Base-by-base conservation (phyloP, 2,329 filamentous ascomycete species). In the Colletotrichum agaves region DNA sequence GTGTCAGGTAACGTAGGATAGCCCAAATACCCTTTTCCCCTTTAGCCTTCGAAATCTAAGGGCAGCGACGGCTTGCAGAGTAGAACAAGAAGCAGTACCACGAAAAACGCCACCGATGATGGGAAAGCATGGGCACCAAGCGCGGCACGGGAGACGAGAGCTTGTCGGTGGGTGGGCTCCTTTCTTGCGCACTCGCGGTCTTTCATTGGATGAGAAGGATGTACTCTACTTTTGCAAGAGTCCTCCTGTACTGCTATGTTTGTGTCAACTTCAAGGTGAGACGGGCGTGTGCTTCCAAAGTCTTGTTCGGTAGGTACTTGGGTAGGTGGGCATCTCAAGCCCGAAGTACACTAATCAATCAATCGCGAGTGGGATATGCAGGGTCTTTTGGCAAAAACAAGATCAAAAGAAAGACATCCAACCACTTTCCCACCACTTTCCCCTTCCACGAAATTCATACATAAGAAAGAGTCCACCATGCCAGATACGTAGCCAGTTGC, bases 101-200 rank as follows among this genome's bases (percentile, higher is more conserved):
- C 27, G 27, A 55, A 63, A 59, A 47, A 37, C 60, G 64, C 64
- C 64, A 67, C 64, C 33, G 61, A 64, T 64, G 60, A 67, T 41
- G 60, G 33, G 37, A 13, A 58, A 35, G 52, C 50, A 64, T 52
- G 46, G 52, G 31, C 47, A 50, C 5, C 27, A 27, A 27, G 4
- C 23, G 4, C 44, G 56, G 56, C 47, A 39, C 17, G 52, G 52
- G 58, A 39, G 46, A 39, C 23, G 21, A 23, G 27, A 33, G 44
- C 10, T 44, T 47, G 12, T 39, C 21, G 44, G 53, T 47, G 37
- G 61, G 13, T 35, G 37, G 19, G 8, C 50, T 57, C 44, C 12
- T 58, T 41, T 58, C 21, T 50, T 12, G 61, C 53, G 37, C 44
- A 37, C 35, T 52, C 21, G 23, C 33, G 44, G 19, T 15, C 37